Evolutionary conservation across 345 rosid genomes (phyloP).

Genomic region (Acer campestre): DNA sequence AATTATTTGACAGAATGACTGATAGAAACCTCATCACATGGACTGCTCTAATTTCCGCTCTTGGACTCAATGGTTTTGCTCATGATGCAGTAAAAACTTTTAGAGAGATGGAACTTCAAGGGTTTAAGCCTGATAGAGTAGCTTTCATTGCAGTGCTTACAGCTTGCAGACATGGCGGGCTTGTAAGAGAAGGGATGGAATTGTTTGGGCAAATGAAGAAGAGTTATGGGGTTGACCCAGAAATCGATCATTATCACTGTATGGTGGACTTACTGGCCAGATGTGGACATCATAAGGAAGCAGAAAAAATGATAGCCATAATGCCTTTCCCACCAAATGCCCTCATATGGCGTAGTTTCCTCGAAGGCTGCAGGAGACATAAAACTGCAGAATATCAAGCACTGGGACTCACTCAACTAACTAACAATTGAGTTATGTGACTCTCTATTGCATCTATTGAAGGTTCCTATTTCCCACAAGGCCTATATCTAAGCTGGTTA

Average conservation of each 20-base stretch:
- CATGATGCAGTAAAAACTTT: conserved; percentile 62
- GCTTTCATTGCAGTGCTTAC: conserved; percentile 65
- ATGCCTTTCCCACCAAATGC: conserved; percentile 81
- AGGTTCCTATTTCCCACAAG: background rate
- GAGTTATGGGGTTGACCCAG: conserved; percentile 60
- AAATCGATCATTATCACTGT: conserved; percentile 74
- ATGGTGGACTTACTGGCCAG: conserved; percentile 70
- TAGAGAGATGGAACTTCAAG: conserved; percentile 51
- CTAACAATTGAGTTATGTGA: background rate
- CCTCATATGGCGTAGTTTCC: conserved; percentile 70
- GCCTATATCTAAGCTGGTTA: background rate
- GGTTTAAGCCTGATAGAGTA: conserved; percentile 70
- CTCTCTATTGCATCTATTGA: background rate
- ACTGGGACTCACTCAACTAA: conserved; percentile 1
- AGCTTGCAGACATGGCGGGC: conserved; percentile 76
- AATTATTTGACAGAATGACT: conserved; percentile 47
- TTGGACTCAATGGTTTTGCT: conserved; percentile 67
- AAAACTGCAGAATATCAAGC: conserved; percentile 19
- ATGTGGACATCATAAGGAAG: conserved; percentile 63
- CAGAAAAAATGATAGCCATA: conserved; percentile 55
- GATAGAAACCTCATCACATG: conserved; percentile 72
- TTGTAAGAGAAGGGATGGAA: conserved; percentile 73
- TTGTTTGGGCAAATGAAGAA: conserved; percentile 57
- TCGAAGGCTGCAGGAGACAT: conserved; percentile 64
- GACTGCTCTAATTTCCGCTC: conserved; percentile 76